These are phyloP conservation scores for Malus fusca DNA, from an alignment of 306 rosid genomes.

Conservation along the genomic window DNA sequence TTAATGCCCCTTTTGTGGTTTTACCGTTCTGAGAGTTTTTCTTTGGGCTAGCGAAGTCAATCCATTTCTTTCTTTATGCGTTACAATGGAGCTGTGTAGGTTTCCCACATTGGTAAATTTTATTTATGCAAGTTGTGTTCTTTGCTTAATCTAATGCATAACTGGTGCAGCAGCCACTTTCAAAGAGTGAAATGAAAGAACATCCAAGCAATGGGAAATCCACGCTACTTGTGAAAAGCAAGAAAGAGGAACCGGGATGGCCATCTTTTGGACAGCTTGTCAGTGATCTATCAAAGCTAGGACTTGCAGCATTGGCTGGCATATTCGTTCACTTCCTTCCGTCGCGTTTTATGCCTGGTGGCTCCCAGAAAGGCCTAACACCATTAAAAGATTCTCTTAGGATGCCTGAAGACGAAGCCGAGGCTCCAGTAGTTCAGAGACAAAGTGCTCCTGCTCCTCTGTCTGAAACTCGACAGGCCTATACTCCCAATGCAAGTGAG, in stretches of 20 bases:
- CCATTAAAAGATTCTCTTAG: conserved; percentile 67
- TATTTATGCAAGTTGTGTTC: conserved; percentile 4
- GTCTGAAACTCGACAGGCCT: conserved; percentile 46
- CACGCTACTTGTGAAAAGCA: conserved; percentile 29
- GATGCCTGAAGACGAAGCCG: conserved; percentile 70
- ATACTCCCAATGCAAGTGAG: conserved; percentile 42
- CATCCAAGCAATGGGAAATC: conserved; percentile 39
- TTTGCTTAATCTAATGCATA: conserved; percentile 17
- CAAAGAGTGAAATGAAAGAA: conserved; percentile 40
- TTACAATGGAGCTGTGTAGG: not conserved
- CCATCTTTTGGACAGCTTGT: conserved; percentile 79
- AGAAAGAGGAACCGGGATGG: conserved; percentile 91
- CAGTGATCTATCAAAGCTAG: conserved; percentile 64
- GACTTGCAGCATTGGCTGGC: conserved; percentile 42
- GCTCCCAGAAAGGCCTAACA: conserved; percentile 42
- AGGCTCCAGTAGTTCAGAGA: conserved; percentile 38
- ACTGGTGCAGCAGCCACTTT: conserved; percentile 30
- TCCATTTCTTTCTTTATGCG: not conserved
- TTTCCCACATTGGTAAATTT: not conserved
- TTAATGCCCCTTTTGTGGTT: not conserved
- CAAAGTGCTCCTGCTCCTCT: conserved; percentile 39
- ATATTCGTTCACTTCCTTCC: conserved; percentile 47
- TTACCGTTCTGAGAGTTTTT: not conserved
- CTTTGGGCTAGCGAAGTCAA: not conserved
- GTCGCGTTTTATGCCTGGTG: conserved; percentile 34